Conservation (phyloP, 2,329 filamentous ascomycete species). For the Trichoderma pleuroti region DNA sequence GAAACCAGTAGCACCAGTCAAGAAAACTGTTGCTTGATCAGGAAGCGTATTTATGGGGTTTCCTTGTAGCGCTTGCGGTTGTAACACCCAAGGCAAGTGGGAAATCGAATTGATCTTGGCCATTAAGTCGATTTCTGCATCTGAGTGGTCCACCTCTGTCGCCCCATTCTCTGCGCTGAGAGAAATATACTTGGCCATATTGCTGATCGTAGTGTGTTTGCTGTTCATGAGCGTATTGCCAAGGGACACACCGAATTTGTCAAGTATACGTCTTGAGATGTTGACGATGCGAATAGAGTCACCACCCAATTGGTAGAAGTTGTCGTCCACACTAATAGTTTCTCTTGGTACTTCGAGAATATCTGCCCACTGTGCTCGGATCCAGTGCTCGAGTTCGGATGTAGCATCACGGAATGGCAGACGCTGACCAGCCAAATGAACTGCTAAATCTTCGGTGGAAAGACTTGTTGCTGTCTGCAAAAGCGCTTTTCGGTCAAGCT, state of each 20-base stretch:
- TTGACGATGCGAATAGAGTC: constrained; percentile 22
- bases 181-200: constrained; percentile 21
- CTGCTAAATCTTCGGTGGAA: background rate
- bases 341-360: constrained; percentile 5
- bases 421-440: background rate
- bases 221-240: constrained; percentile 22
- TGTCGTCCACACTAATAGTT: background rate
- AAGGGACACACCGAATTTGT: constrained; percentile 21
- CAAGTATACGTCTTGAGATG: constrained; percentile 16
- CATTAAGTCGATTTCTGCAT: background rate
- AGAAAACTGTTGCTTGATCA: constrained; percentile 10
- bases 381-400: background rate
- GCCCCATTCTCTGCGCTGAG: background rate
- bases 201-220: constrained; percentile 21
- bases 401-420: constrained; percentile 9
- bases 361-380: background rate
- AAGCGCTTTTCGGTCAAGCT: background rate
- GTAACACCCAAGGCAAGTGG: background rate
- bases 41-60: background rate
- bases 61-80: background rate
- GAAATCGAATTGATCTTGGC: constrained; percentile 7
- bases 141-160: background rate
- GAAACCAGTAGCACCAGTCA: constrained; percentile 15
- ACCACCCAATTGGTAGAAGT: constrained; percentile 14
- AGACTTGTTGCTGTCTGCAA: background rate